Base-by-base conservation (phyloP, 1,284 basidiomycete species). In the Cryptococcus amylolentus region DNA sequence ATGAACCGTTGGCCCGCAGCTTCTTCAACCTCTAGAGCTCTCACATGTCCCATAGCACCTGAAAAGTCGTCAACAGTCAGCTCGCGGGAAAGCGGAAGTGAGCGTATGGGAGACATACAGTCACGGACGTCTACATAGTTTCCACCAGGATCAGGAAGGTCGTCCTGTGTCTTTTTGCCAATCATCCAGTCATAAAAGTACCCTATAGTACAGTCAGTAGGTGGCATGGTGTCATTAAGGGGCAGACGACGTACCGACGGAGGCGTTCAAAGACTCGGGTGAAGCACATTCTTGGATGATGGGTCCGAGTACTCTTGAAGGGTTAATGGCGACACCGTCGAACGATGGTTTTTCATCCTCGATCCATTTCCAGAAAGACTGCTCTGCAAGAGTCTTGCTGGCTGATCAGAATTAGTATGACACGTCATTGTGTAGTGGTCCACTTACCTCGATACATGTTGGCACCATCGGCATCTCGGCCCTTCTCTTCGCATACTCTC, bases 1-100 rank as follows among this genome's bases (percentile, higher is more conserved):
- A 86, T 81, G 68, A 86, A 83, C 1, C 88, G 79, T 62, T 88
- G 76, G 0, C 83, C 84, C 8, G 81, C 81, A 0, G 86, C 87
- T 14, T 81, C 80, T 4, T 79, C 73, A 28, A 79, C 79, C 37
- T 80, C 77, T 1, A 87, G 75, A 1, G 86, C 83, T 9, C 80
- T 76, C 2, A 81, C 75, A 61, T 88, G 86, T 0, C 82, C 84
- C 7, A 79, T 73, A 0, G 83, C 86, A 26, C 86, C 76, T 74
- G 58, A 23, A 18, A 5, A 18, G 23, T 18, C 16, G 26, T 41
- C 26, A 48, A 14, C 28, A 6, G n/a, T 35, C 31, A 35, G 31
- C 31, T 35, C 10, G 10, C 10, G 31, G 10, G 31, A 35, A 10
- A 6, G 6, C 10, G 31, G 31, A 35, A 31, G 16, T 20, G 5